These are phyloP conservation scores for Scleroderma bovista DNA, from an alignment of 768 basidiomycete genomes.

Conservation along the genomic window DNA sequence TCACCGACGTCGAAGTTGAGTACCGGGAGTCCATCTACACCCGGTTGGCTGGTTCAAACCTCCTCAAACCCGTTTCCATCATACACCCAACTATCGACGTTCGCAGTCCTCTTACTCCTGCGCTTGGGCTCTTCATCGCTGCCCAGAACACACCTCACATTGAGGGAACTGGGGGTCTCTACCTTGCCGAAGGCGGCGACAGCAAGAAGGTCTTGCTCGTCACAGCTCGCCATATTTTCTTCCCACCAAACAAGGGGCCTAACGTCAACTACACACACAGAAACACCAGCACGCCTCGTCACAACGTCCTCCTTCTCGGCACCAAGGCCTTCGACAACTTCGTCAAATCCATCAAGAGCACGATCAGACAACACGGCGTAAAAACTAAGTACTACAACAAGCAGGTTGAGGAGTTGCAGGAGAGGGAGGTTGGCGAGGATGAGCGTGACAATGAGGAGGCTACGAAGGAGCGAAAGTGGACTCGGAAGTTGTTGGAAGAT, in stretches of 20 bases:
- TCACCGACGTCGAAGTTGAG: slow-evolving; percentile 34
- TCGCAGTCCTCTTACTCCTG: slow-evolving; percentile 24
- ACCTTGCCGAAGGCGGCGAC: slow-evolving; percentile 29
- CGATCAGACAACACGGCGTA: slow-evolving; percentile 16
- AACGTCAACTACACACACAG: background rate
- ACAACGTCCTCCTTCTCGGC: slow-evolving; percentile 30
- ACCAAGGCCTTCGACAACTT: background rate
- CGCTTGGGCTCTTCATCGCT: slow-evolving; percentile 32
- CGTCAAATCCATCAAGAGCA: no score
- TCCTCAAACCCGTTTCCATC: slow-evolving; percentile 26
- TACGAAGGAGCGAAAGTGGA: slow-evolving; percentile 1
- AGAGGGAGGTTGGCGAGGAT: no score
- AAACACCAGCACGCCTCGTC: slow-evolving; percentile 21
- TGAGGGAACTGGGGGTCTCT: slow-evolving; percentile 33
- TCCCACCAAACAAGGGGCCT: slow-evolving; percentile 21
- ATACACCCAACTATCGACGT: slow-evolving; percentile 3
- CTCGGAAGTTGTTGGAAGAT: slow-evolving; percentile 11
- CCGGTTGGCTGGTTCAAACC: slow-evolving; percentile 26
- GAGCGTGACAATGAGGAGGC: slow-evolving; percentile 8
- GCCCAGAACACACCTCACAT: slow-evolving; percentile 23
- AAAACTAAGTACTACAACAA: slow-evolving; percentile 13
- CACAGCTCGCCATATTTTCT: slow-evolving; percentile 28
- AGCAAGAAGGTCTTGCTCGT: slow-evolving; percentile 25
- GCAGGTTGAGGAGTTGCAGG: slow-evolving; percentile 20
- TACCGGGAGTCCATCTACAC: slow-evolving; percentile 28